A percentile compares a stretch with the other conserved stretches of the same genome.
phyloP scores from a whole-genome alignment of 305 asterid genomes.

The Fraxinus albicans region DNA sequence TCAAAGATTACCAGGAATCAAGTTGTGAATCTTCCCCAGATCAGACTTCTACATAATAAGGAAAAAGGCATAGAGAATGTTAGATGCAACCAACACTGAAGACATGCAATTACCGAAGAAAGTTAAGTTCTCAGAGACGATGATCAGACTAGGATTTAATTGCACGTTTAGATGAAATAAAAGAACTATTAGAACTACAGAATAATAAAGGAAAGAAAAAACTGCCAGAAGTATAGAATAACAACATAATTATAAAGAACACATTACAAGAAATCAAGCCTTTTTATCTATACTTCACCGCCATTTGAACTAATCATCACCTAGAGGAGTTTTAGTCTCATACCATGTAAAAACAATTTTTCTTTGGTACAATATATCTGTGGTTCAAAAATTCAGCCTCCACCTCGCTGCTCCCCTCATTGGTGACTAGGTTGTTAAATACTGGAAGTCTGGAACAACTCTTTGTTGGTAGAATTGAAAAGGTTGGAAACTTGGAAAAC shows the following conservation, averaged over 20 bases:
- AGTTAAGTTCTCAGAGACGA: not conserved
- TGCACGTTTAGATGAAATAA: not conserved
- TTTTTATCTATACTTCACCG: not conserved
- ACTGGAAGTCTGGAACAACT: constrained; percentile 40
- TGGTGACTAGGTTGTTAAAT: constrained; percentile 57
- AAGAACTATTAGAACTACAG: not conserved
- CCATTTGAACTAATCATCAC: not conserved
- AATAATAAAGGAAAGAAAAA: not conserved
- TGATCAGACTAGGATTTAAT: not conserved
- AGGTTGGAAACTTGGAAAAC: constrained; percentile 37
- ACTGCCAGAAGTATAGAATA: not conserved
- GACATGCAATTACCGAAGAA: constrained; percentile 8
- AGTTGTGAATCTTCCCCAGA: constrained; percentile 51
- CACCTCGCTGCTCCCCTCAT: constrained; percentile 43
- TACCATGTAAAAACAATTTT: constrained; percentile 79
- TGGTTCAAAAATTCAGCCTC: constrained; percentile 63
- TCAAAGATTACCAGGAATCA: constrained; percentile 60
- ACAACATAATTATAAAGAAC: not conserved
- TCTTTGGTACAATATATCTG: constrained; percentile 65
- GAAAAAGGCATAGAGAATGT: constrained; percentile 23
- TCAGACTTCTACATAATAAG: constrained; percentile 63
- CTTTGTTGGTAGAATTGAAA: constrained; percentile 25
- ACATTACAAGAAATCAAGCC: not conserved
- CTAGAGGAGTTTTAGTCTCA: constrained; percentile 4
- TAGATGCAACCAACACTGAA: constrained; percentile 21